Evolutionary conservation across 495 filamentous ascomycete species (phyloP).

Genomic region (Oidiodendron maius): DNA sequence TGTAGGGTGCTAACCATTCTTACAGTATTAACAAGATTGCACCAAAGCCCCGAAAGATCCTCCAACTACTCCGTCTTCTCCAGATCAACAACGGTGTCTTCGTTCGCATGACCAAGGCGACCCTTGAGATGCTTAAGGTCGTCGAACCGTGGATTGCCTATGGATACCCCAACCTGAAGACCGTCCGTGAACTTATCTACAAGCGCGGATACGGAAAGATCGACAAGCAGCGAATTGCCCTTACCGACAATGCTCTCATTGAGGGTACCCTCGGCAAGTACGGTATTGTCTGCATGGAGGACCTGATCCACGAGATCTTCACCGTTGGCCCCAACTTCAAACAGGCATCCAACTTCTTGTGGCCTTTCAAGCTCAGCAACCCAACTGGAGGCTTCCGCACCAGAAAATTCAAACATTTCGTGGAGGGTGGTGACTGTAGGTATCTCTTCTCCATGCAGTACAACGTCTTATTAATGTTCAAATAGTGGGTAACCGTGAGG

Average conservation of each 20-base stretch:
- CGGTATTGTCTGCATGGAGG: slow-evolving; percentile 99
- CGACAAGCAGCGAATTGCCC: slow-evolving; percentile 89
- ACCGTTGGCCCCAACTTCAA: slow-evolving; percentile 99
- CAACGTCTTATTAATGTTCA: background rate
- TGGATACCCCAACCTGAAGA: slow-evolving; percentile 98
- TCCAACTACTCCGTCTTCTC: slow-evolving; percentile 96
- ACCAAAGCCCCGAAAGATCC: slow-evolving; percentile 99
- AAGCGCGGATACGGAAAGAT: slow-evolving; percentile 99
- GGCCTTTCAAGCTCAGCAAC: slow-evolving; percentile 99
- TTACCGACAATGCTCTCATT: slow-evolving; percentile 97
- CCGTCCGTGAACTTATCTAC: slow-evolving; percentile 97
- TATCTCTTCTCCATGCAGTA: background rate
- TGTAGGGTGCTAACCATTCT: slow-evolving; percentile 21
- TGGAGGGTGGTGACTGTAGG: slow-evolving; percentile 58
- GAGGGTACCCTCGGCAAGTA: slow-evolving; percentile 95
- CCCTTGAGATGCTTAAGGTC: slow-evolving; percentile 93
- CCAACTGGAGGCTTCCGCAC: slow-evolving; percentile 92
- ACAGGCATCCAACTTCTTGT: slow-evolving; percentile 99
- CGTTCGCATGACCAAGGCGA: slow-evolving; percentile 95
- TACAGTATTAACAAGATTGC: slow-evolving; percentile 98
- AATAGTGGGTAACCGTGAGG: slow-evolving; percentile 78
- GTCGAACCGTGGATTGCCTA: slow-evolving; percentile 98
- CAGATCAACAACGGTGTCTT: slow-evolving; percentile 99
- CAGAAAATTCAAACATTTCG: slow-evolving; percentile 98
- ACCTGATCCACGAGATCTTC: slow-evolving; percentile 98